Conservation (phyloP, 139 green algal species). For the Klebsormidium nitens region DNA sequence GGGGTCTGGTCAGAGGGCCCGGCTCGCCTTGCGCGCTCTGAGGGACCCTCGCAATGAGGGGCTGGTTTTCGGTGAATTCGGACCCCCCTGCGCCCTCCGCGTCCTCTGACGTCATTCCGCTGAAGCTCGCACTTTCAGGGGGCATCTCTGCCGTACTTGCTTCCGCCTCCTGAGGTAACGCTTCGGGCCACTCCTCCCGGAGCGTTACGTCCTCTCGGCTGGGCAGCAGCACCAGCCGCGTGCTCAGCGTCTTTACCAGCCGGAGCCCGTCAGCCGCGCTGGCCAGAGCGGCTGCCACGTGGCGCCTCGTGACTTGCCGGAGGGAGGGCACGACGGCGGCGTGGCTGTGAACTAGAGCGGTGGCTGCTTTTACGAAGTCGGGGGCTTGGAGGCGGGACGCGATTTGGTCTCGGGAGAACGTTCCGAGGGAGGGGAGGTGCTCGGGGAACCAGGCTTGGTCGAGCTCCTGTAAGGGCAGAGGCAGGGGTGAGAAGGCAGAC, state of each 20-base stretch:
- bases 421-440: background rate
- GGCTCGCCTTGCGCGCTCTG: no score
- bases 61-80: background rate
- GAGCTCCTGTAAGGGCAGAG: slow-evolving; percentile 16
- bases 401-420: background rate
- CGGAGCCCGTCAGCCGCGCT: slow-evolving; percentile 5
- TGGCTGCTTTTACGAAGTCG: background rate
- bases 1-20: no score
- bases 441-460: background rate
- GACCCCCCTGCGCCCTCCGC: background rate
- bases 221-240: slow-evolving; percentile 27
- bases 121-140: no score
- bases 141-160: no score
- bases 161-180: background rate
- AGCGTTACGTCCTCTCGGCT: background rate
- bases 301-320: background rate
- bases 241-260: slow-evolving; percentile 14
- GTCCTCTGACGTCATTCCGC: slow-evolving; percentile 8
- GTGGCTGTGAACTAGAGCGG: background rate
- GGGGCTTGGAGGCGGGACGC: background rate
- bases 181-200: background rate
- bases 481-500: no score
- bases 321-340: background rate
- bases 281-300: background rate
- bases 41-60: background rate